Evolutionary conservation across 768 basidiomycete genomes (phyloP), one percentile per base, ranked within the genome.

Genomic region (Podaxis sp.): DNA sequence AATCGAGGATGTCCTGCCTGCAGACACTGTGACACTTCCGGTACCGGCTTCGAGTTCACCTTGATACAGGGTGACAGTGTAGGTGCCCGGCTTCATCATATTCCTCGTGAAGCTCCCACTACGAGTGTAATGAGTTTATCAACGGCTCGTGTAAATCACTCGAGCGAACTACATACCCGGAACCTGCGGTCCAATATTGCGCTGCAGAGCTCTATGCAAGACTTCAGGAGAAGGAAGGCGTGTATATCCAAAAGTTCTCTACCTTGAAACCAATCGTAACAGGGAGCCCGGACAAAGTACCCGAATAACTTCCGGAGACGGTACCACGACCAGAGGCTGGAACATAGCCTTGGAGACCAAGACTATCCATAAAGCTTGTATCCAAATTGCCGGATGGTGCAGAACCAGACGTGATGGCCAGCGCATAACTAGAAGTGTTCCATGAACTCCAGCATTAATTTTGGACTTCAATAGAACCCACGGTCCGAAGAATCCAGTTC

Each of bases 401-500:
- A 53, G 71, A 69, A n/a, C 80, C 80, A 20, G 74, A 72, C 1
- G 78, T 80, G 33, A 82, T 72, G 5, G 75, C 77, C 64, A 82
- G 67, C 3, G 80, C 81, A 66, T 83, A 78, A 24, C 77, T 78
- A 50, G 15, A 36, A 33, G 33, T n/a, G 13, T 24, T 26, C 15
- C 22, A 26, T 33, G 20, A 20, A 26, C 3, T 40, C 33, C 7
- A 8, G 44, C 24, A 38, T 26, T 37, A 49, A 66, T 33, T 51
- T 57, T 15, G 26, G 33, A 28, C 46, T 52, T 30, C 20, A 22
- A 33, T 53, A 51, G n/a, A n/a, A 69, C 76, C 60, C 51, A 78
- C 71, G 81, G 82, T 49, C 81, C 81, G 70, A 79, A 79, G 70
- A 83, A 80, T 22, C 80, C 81, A 36, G 77, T 79, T 28, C 78